Evolutionary conservation across 257 asterid genomes (phyloP), one percentile per base, ranked within the genome.

Genomic region (Marsdenia floribunda): DNA sequence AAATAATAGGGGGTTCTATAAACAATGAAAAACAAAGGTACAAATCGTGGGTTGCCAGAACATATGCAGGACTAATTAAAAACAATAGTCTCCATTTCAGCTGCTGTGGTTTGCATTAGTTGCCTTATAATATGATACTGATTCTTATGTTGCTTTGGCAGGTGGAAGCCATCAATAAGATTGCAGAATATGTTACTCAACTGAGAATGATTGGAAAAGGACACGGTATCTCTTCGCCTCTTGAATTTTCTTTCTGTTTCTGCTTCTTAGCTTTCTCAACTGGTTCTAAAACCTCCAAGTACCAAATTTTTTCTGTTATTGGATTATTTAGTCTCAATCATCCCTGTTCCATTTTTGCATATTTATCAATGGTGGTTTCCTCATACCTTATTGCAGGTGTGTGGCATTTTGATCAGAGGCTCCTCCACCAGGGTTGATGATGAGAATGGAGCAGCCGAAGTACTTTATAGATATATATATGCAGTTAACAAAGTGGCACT

Each of bases 121-220:
- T 54, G 10, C 8, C 24, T 16, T n/a, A 2, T 26, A 29, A 29
- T 1, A 55, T 8, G 3, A 21, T 19, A 18, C 29, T 1, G 19
- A 35, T 37, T 40, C 59, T 29, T n/a, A 12, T 12, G 6, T 72
- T 55, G 3, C 54, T 70, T 72, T 60, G 54, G 50, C 83, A 93
- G 96, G 93, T 90, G 26, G 88, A 86, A 83, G 85, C 92, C 70
- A 88, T 91, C 72, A 91, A 86, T 88, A 91, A 82, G 77, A 83
- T 88, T 22, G 71, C 96, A 58, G 96, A 87, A 47, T 93, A 91
- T 77, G 87, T 91, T 47, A 81, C 96, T 78, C 97, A 93, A 67
- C 63, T 93, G 81, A 88, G 96, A 80, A 88, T 88, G 92, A 90
- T 91, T 42, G 98, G 98, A 53, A 91, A 90, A 82, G 98, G 96